Base-by-base conservation (phyloP, 1,139 yeast genomes). In the Pichia inconspicua region DNA sequence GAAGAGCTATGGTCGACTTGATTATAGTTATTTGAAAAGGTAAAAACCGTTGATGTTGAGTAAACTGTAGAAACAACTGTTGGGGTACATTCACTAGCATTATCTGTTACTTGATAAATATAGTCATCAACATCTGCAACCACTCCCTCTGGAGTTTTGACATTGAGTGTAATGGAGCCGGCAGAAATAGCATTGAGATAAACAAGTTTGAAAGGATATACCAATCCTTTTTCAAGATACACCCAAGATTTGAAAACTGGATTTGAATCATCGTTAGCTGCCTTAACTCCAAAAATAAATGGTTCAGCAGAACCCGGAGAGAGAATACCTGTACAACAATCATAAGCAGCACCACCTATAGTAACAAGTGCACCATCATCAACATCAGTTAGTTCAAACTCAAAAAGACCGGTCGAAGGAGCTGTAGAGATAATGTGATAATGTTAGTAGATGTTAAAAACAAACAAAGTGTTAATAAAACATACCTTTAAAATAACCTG, bases 311-410 rank as follows among this genome's bases (percentile, higher is more conserved):
- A 41, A n/a, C 52, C 47, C 1, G 17, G 17, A 4, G 51, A 41
- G 15, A 41, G 7, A 3, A 45, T 39, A 35, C 52, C 51, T 5
- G 52, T 9, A 27, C 68, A 65, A 52, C 69, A 65, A 22, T 48
- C 57, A 35, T 63, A 61, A 2, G 63, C 67, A 39, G 52, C 54
- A 25, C 42, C 44, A 36, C 66, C 67, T 36, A 64, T 41, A 30
- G 52, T 53, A 4, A 63, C 49, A 49, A 55, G 50, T 2, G 56
- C 61, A 30, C 58, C 53, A 48, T 65, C 66, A 51, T 65, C 68
- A 36, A 55, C 54, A 2, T 43, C 19, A 17, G 40, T 37, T 5
- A 61, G 27, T 2, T 45, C 25, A 27, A 65, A 55, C 4, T 53
- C 52, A 42, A 63, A 63, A 5, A 53, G 37, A 48, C 68, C 68